These are phyloP conservation scores for Aspergillus sp. DNA, from an alignment of 2,329 filamentous ascomycete species.

Conservation along the genomic window DNA sequence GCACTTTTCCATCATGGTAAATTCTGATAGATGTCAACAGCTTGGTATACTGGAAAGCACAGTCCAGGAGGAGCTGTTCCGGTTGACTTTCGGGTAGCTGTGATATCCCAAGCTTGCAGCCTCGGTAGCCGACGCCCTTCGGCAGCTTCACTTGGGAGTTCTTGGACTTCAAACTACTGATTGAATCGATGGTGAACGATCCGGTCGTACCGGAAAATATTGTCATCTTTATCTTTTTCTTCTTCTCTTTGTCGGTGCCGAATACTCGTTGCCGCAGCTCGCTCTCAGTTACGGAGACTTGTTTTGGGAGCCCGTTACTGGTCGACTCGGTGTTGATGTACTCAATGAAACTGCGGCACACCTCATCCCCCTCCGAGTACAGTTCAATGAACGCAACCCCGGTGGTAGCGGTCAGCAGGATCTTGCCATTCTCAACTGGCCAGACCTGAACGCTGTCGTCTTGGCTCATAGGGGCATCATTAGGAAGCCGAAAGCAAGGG, in stretches of 20 bases:
- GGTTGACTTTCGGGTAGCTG: conserved; percentile 68
- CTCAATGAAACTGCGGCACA: conserved; percentile 80
- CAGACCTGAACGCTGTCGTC: conserved; percentile 84
- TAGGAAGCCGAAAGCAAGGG: conserved; percentile 82
- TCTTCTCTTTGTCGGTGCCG: conserved; percentile 66
- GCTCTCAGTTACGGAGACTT: conserved; percentile 71
- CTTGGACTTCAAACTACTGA: conserved; percentile 70
- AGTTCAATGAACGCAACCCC: conserved; percentile 87
- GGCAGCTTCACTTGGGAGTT: conserved; percentile 72
- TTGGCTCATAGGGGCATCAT: conserved; percentile 62
- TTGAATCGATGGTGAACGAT: conserved; percentile 73
- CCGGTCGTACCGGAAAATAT: conserved; percentile 77
- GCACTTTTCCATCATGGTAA: conserved; percentile 73
- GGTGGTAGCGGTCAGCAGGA: conserved; percentile 74
- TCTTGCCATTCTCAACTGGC: conserved; percentile 73
- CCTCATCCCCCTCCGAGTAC: conserved; percentile 73
- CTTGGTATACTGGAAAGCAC: conserved; percentile 66
- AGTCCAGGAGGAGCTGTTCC: conserved; percentile 73
- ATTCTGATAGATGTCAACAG: conserved; percentile 73
- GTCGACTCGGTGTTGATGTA: conserved; percentile 64
- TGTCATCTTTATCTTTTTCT: conserved; percentile 64
- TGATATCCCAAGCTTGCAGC: conserved; percentile 71
- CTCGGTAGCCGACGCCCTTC: conserved; percentile 70
- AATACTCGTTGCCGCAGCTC: conserved; percentile 72
- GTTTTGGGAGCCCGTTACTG: conserved; percentile 62